phyloP scores from a whole-genome alignment of 495 filamentous ascomycete species.

The Penicillium egyptiacum region DNA sequence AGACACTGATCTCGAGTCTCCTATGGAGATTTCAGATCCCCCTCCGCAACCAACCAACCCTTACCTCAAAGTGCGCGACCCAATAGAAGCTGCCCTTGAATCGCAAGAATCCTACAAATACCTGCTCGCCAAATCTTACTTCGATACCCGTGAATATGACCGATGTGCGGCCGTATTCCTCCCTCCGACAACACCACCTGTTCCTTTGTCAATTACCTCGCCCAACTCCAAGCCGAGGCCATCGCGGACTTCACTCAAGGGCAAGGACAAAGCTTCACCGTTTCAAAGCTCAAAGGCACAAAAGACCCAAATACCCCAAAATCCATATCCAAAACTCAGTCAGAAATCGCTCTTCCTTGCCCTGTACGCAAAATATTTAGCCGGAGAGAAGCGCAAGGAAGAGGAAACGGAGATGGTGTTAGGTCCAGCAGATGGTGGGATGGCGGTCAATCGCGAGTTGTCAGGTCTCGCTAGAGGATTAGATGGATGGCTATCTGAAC shows the following conservation, averaged over 20 bases:
- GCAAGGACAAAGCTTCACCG: slow-evolving; percentile 53
- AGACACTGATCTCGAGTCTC: slow-evolving; percentile 59
- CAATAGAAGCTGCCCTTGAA: slow-evolving; percentile 74
- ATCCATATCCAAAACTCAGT: slow-evolving; percentile 61
- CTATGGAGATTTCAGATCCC: slow-evolving; percentile 52
- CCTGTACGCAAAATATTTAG: slow-evolving; percentile 87
- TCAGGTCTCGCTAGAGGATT: slow-evolving; percentile 70
- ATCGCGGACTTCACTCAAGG: slow-evolving; percentile 47
- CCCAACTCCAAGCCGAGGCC: slow-evolving; percentile 43
- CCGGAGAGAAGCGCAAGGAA: slow-evolving; percentile 93
- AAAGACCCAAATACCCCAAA: slow-evolving; percentile 31
- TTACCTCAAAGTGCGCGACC: slow-evolving; percentile 52
- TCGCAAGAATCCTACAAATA: slow-evolving; percentile 76
- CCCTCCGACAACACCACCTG: slow-evolving; percentile 65
- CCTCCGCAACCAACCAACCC: slow-evolving; percentile 40
- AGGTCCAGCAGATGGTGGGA: slow-evolving; percentile 84
- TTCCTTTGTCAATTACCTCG: slow-evolving; percentile 53
- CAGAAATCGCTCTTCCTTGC: slow-evolving; percentile 92
- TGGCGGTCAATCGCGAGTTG: slow-evolving; percentile 80
- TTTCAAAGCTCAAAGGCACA: slow-evolving; percentile 29
- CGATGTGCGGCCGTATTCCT: slow-evolving; percentile 91
- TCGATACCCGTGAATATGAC: slow-evolving; percentile 94
- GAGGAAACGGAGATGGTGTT: slow-evolving; percentile 98
- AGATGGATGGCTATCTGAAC: slow-evolving; percentile 71
- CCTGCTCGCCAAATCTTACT: slow-evolving; percentile 89